phyloP scores from a whole-genome alignment of 305 asterid species.

The Fraxinus platypoda region DNA sequence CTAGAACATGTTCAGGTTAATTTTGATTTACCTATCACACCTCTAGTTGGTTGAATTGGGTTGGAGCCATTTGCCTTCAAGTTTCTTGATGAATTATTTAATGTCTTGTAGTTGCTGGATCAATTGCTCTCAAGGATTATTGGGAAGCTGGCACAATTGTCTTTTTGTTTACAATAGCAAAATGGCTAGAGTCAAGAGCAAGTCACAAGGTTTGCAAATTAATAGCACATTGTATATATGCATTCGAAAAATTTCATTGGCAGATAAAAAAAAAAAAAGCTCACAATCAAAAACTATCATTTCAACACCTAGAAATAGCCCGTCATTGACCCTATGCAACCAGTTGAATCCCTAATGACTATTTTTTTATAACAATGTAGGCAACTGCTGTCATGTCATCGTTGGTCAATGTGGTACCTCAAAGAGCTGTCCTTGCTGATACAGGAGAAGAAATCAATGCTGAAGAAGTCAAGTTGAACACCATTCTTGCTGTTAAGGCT shows the following conservation, averaged over 20 bases:
- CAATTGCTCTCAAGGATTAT: slow-evolving; percentile 65
- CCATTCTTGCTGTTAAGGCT: slow-evolving; percentile 68
- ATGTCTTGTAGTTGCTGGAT: slow-evolving; percentile 62
- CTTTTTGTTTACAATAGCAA: slow-evolving; percentile 72
- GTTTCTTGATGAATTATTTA: background rate
- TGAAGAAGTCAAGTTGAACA: slow-evolving; percentile 59
- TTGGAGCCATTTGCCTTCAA: background rate
- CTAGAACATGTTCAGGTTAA: no score
- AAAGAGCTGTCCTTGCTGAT: slow-evolving; percentile 67
- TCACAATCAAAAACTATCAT: no score
- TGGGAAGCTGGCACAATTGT: slow-evolving; percentile 94
- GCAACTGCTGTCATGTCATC: slow-evolving; percentile 85
- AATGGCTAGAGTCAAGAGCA: slow-evolving; percentile 86
- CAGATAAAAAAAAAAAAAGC: no score
- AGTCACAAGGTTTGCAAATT: slow-evolving; percentile 62
- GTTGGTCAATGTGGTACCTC: slow-evolving; percentile 70
- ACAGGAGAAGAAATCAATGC: slow-evolving; percentile 67
- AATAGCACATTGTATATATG: background rate
- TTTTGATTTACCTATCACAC: no score
- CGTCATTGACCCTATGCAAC: no score
- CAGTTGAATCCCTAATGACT: background rate
- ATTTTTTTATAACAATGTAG: slow-evolving; percentile 23
- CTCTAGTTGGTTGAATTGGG: background rate
- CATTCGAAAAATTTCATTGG: no score
- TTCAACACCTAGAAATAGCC: no score